Base-by-base conservation (phyloP, 106 monocot genomes). In the Dactylorhiza incarnata region DNA sequence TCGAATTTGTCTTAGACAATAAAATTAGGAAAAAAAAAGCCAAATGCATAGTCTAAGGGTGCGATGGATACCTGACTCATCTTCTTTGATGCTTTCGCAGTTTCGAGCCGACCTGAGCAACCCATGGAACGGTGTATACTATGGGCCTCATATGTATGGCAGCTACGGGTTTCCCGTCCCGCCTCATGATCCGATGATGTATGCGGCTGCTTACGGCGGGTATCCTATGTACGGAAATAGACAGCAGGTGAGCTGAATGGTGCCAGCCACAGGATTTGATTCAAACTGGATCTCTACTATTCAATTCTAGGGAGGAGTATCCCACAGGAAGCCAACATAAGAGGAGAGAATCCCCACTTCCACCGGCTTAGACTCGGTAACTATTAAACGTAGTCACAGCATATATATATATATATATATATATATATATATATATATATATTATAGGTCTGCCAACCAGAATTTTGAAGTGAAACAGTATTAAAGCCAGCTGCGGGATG, bases 231-330 rank as follows among this genome's bases (percentile, higher is more conserved):
- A 90, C 15, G 87, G 85, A 14, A 86, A 84, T 68, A 90, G 90
- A 66, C 93, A 93, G 69, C 93, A 93, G 83, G 93, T 93, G 78
- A 93, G 82, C 84, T 93, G 78, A 87, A 48, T n/a, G 5, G 74
- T 17, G 4, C 45, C 59, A 29, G 0, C 45, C 10, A 3, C 63
- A 65, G 15, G 10, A 66, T 26, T 26, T 66, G 37, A 66, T 26
- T 12, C 29, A 37, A 9, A 69, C 45, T 7, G 3, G 15, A 48
- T 6, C 10, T 72, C 48, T 72, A 49, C 23, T 72, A 2, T 9
- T 71, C 5, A 47, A 19, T 71, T 46, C 47, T 70, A 47, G 46
- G 5, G 72, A 72, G 49, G 49, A 49, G 13, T 69, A n/a, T n/a
- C 29, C 10, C 69, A 46, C 55, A 48, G 15, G 48, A 49, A 72